Percentiles rank a stretch among this genome's conserved stretches.
phyloP scores from a whole-genome alignment of 23 red algal species.

The Gracilaria vermiculophylla region DNA sequence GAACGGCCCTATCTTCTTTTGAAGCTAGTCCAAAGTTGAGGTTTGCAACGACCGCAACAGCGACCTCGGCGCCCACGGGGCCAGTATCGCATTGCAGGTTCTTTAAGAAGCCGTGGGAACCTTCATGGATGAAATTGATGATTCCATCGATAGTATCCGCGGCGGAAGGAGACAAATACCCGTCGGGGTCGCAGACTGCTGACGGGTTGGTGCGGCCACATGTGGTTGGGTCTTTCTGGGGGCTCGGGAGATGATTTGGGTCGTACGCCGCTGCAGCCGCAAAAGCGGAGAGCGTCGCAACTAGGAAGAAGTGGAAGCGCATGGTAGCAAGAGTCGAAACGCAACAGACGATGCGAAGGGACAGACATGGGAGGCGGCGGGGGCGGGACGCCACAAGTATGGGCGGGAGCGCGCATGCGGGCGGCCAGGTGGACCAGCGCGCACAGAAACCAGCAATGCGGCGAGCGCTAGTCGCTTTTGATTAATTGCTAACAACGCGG shows the following conservation, averaged over 20 bases:
- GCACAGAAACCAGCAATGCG: neutral
- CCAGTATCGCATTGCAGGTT: neutral
- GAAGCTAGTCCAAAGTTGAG: neutral
- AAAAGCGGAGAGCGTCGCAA: neutral
- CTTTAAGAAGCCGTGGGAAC: slow-evolving; percentile 22
- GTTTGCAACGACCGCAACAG: slow-evolving; percentile 48
- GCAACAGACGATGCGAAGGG: neutral
- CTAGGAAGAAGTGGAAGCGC: neutral
- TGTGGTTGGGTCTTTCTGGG: slow-evolving; percentile 35
- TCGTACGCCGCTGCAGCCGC: neutral
- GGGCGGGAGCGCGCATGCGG: too few species aligned
- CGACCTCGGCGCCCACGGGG: slow-evolving; percentile 40
- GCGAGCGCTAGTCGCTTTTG: neutral
- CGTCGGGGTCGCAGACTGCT: slow-evolving; percentile 71
- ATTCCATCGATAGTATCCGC: slow-evolving; percentile 65
- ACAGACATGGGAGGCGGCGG: neutral
- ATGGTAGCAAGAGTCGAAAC: neutral
- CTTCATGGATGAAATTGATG: slow-evolving; percentile 58
- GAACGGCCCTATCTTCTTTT: slow-evolving; percentile 18
- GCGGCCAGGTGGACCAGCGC: too few species aligned
- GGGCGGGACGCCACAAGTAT: too few species aligned
- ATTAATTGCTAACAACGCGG: neutral
- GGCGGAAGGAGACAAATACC: slow-evolving; percentile 33
- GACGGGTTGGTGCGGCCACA: slow-evolving; percentile 48
- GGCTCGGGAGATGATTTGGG: slow-evolving; percentile 40